phyloP scores from a whole-genome alignment of 805 yeast genomes.

The Schizosaccharomyces octosporus region DNA sequence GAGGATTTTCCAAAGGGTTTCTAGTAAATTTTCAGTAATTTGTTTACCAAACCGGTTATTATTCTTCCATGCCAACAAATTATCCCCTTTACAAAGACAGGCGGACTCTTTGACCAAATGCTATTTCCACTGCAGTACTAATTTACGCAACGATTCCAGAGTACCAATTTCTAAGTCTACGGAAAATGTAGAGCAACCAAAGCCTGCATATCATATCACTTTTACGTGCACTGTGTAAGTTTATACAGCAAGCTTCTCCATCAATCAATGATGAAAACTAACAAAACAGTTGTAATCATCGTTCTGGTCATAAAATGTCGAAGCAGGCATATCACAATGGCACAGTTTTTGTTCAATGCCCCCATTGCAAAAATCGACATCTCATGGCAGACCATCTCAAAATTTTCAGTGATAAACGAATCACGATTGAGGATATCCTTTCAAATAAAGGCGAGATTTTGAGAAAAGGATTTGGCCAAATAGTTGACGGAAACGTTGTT shows the following conservation, averaged over 20 bases:
- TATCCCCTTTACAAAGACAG: no score
- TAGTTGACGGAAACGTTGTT: neutral
- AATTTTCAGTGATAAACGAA: slow-evolving; percentile 1
- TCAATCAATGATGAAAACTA: neutral
- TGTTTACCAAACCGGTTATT: no score
- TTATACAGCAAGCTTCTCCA: neutral
- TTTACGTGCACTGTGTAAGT: slow-evolving; percentile 56
- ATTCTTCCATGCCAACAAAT: no score
- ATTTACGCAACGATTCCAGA: neutral
- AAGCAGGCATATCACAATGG: slow-evolving; percentile 78
- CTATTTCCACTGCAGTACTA: no score
- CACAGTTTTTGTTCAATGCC: slow-evolving; percentile 72
- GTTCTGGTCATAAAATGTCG: slow-evolving; percentile 71
- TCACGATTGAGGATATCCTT: slow-evolving; percentile 3
- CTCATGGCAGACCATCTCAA: slow-evolving; percentile 7
- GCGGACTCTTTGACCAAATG: no score
- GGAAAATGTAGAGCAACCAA: neutral
- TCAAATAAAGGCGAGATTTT: neutral
- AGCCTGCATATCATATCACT: slow-evolving; percentile 58
- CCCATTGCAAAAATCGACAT: slow-evolving; percentile 46
- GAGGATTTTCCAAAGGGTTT: no score
- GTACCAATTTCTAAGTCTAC: neutral
- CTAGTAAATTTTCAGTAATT: no score
- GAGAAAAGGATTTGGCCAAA: neutral
- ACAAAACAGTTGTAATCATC: slow-evolving; percentile 30